Conservation (phyloP, 2,329 filamentous ascomycete species). For the Venturia nashicola region DNA sequence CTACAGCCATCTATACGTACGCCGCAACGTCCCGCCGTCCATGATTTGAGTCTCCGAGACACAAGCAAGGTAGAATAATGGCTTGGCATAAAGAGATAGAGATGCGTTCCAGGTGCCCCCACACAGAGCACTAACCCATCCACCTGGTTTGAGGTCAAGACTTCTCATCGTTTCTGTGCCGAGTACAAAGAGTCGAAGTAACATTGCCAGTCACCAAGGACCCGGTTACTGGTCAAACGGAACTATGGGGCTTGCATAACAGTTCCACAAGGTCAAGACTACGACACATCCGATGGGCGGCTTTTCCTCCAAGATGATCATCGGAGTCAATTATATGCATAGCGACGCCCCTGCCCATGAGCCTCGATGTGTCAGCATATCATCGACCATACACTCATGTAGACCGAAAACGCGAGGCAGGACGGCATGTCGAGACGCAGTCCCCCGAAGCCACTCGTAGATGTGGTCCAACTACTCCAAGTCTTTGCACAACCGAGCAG, state of each 20-base stretch:
- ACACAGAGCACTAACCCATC: not conserved
- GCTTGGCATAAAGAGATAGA: not conserved
- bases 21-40: not conserved
- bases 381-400: not conserved
- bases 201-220: conserved; percentile 2
- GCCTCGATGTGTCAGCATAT: not conserved
- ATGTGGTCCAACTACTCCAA: not conserved
- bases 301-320: not conserved
- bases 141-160: not conserved
- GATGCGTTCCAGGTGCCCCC: not conserved
- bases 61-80: not conserved
- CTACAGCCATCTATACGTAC: not conserved
- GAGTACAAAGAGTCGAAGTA: not conserved
- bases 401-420: not conserved
- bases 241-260: conserved; percentile 2
- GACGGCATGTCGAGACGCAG: not conserved
- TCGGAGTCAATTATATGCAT: conserved; percentile 1
- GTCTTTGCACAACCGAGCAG: not conserved
- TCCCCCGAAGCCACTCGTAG: not conserved
- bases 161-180: not conserved
- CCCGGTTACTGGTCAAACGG: not conserved
- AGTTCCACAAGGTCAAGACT: not conserved
- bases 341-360: not conserved
- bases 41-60: not conserved
- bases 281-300: conserved; percentile 1